phyloP scores from a whole-genome alignment of 352 stramenopile species.

The Pythium myriotylum region DNA sequence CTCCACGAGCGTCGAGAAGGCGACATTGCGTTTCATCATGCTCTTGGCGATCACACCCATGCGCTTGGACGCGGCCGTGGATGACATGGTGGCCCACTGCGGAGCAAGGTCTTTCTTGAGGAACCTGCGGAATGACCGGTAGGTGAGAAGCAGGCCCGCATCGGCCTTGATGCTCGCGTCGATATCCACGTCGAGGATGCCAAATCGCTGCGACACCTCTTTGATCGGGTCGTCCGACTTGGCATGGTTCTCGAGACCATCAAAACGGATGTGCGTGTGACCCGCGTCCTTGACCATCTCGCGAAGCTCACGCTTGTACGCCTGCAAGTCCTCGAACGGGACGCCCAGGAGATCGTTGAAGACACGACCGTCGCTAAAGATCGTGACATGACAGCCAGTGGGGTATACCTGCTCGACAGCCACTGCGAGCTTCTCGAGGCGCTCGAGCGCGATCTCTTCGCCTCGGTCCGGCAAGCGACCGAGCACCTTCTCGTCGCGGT shows the following conservation, averaged over 20 bases:
- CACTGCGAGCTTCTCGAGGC: slow-evolving; percentile 9
- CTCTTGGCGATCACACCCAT: slow-evolving; percentile 3
- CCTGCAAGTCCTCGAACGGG: slow-evolving; percentile 1
- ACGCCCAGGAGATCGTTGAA: slow-evolving; percentile 21
- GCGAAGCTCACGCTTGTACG: slow-evolving; percentile 14
- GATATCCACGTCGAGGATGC: slow-evolving; percentile 11
- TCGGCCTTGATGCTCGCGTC: slow-evolving; percentile 5
- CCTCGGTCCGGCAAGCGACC: slow-evolving; percentile 15
- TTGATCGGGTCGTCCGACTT: slow-evolving; percentile 4
- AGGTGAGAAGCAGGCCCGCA: neutral
- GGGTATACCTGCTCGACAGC: slow-evolving; percentile 10
- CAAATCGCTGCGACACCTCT: slow-evolving; percentile 12
- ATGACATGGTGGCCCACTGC: slow-evolving; percentile 9
- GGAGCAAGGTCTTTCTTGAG: slow-evolving; percentile 10
- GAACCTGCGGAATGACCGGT: slow-evolving; percentile 10
- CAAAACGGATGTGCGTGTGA: slow-evolving; percentile 15
- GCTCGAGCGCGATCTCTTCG: slow-evolving; percentile 20
- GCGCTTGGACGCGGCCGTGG: slow-evolving; percentile 2
- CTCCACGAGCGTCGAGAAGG: slow-evolving; percentile 12
- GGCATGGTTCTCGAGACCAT: slow-evolving; percentile 13
- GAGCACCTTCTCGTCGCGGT: slow-evolving; percentile 10
- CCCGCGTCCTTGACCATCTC: slow-evolving; percentile 8
- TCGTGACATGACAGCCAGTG: slow-evolving; percentile 4
- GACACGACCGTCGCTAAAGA: slow-evolving; percentile 23
- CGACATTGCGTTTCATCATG: slow-evolving; percentile 20